These are phyloP conservation scores for Solioccasus polychromus DNA, from an alignment of 768 basidiomycete genomes.

Conservation along the genomic window DNA sequence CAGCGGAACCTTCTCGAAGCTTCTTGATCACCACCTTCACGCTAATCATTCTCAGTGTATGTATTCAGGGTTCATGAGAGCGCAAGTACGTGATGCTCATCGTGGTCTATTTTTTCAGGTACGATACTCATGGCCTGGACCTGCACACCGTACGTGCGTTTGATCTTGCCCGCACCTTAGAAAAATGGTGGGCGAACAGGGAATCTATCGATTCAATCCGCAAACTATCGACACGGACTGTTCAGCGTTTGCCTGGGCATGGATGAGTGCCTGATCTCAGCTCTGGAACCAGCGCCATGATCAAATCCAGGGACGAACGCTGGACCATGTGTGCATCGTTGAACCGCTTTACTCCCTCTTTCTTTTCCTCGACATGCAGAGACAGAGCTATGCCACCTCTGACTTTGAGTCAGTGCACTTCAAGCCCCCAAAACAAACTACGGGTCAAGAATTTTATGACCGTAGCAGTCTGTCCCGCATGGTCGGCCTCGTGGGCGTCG, in stretches of 20 bases:
- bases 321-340: not conserved
- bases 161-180: too few relatives aligned
- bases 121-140: too few relatives aligned
- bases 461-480: constrained; percentile 24
- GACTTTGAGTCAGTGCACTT: constrained; percentile 24
- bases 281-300: not conserved
- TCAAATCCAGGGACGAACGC: constrained; percentile 3
- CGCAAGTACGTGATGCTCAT: too few relatives aligned
- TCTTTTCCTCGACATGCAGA: not conserved
- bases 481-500: constrained; percentile 24
- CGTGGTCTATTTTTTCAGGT: too few relatives aligned
- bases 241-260: too few relatives aligned
- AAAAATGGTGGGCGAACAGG: too few relatives aligned
- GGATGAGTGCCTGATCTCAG: not conserved
- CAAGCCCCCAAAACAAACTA: constrained; percentile 16
- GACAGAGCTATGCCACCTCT: constrained; percentile 7
- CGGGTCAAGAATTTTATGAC: constrained; percentile 29
- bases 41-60: too few relatives aligned
- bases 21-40: constrained; percentile 10
- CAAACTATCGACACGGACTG: too few relatives aligned
- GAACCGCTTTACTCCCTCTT: not conserved
- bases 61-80: too few relatives aligned
- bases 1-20: constrained; percentile 32
- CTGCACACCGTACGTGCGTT: too few relatives aligned
- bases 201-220: too few relatives aligned